Conservation (phyloP, 768 basidiomycete species). For the Pulveroboletus ravenelii region DNA sequence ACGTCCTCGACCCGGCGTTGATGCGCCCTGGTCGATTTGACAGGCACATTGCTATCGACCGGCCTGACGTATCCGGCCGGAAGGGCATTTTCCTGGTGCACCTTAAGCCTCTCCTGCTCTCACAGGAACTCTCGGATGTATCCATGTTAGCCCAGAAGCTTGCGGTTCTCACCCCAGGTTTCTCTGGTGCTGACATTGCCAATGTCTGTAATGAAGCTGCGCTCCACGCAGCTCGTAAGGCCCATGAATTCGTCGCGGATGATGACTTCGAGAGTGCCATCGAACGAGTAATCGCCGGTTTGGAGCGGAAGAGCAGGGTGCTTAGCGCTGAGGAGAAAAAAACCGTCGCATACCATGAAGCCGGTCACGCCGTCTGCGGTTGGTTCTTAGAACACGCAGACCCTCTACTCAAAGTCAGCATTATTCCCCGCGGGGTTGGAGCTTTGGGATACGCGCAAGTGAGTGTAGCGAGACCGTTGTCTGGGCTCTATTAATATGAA, state of each 20-base stretch:
- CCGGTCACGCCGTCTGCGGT: constrained; percentile 96
- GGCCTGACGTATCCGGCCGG: constrained; percentile 91
- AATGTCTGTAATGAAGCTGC: constrained; percentile 99
- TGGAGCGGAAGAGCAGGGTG: constrained; percentile 93
- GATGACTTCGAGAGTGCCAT: constrained; percentile 95
- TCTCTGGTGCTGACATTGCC: constrained; percentile 98
- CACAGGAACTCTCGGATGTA: constrained; percentile 45
- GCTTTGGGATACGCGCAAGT: constrained; percentile 96
- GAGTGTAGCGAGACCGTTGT: constrained; percentile 14
- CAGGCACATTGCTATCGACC: constrained; percentile 91
- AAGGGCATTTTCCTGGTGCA: constrained; percentile 94
- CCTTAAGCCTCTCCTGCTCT: constrained; percentile 74
- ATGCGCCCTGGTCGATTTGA: constrained; percentile 98
- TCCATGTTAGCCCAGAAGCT: constrained; percentile 81
- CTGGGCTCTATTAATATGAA: constrained; percentile 6
- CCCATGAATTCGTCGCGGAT: constrained; percentile 72
- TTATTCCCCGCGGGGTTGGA: constrained; percentile 94
- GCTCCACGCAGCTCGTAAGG: constrained; percentile 84
- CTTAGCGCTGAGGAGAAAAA: constrained; percentile 95
- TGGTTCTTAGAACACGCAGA: constrained; percentile 99
- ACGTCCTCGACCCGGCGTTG: constrained; percentile 92
- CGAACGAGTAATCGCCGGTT: constrained; percentile 94
- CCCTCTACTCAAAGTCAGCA: constrained; percentile 94
- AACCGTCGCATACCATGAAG: constrained; percentile 98
- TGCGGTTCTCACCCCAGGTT: constrained; percentile 93